These are phyloP conservation scores for Flaveria brownii DNA, from an alignment of 129 eudicot species.

Conservation along the genomic window DNA sequence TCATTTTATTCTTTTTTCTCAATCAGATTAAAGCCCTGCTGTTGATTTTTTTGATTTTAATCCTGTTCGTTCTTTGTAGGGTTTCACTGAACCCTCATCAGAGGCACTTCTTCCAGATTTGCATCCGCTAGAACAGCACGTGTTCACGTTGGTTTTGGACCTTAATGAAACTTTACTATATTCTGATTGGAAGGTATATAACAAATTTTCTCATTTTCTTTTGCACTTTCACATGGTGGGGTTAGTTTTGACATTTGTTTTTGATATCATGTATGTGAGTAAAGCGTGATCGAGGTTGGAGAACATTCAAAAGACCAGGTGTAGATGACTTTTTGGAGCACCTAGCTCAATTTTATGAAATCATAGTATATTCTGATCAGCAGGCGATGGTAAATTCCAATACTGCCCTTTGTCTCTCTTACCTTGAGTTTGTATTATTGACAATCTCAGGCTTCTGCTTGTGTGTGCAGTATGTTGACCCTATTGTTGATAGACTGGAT, in stretches of 20 bases:
- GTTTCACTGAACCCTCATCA: slow-evolving; percentile 76
- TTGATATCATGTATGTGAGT: slow-evolving; percentile 8
- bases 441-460: slow-evolving; percentile 7
- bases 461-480: slow-evolving; percentile 78
- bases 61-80: slow-evolving; percentile 43
- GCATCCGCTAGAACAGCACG: slow-evolving; percentile 74
- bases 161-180: slow-evolving; percentile 75
- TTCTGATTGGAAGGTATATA: slow-evolving; percentile 84
- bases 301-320: slow-evolving; percentile 93
- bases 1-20: neutral
- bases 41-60: neutral
- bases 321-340: slow-evolving; percentile 84
- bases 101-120: slow-evolving; percentile 93
- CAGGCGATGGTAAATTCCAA: slow-evolving; percentile 50
- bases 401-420: slow-evolving; percentile 5
- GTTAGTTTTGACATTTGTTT: slow-evolving; percentile 5
- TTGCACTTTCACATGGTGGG: slow-evolving; percentile 10
- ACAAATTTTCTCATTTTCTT: slow-evolving; percentile 7
- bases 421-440: slow-evolving; percentile 9
- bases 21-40: slow-evolving; percentile 3
- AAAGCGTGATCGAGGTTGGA: slow-evolving; percentile 97
- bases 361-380: slow-evolving; percentile 79
- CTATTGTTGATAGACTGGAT: slow-evolving; percentile 77
- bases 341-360: slow-evolving; percentile 72
- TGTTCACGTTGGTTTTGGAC: slow-evolving; percentile 85